Percentiles rank a stretch among this genome's conserved stretches.
These are phyloP conservation scores for Gnomoniopsis sp. DNA, from an alignment of 2,329 filamentous ascomycete species.

Conservation along the genomic window DNA sequence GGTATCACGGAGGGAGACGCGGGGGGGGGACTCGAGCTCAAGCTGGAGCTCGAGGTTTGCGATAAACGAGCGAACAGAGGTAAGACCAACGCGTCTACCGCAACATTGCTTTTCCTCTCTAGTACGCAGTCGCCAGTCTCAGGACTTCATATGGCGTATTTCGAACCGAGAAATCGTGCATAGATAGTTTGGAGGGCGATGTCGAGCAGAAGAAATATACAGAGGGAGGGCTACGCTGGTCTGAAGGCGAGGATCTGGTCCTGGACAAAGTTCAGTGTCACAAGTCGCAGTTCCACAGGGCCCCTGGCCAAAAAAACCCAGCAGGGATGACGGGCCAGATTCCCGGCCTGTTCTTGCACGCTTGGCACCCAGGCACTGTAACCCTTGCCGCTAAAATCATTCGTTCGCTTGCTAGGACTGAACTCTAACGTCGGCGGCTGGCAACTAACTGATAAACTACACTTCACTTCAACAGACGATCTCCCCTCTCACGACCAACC, in stretches of 20 bases:
- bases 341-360: background rate
- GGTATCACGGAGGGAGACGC: no score
- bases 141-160: conserved; percentile 1
- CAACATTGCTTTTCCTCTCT: conserved; percentile 17
- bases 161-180: background rate
- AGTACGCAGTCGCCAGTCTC: background rate
- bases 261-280: conserved; percentile 1
- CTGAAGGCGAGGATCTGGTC: conserved; percentile 12
- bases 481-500: background rate
- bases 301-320: background rate
- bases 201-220: conserved; percentile 3
- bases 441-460: conserved; percentile 2
- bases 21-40: no score
- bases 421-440: no score
- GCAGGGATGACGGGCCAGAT: background rate
- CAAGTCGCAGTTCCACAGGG: background rate
- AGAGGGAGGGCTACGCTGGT: background rate
- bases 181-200: background rate
- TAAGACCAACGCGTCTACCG: conserved; percentile 10
- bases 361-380: background rate
- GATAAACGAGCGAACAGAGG: conserved; percentile 19
- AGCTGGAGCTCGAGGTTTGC: conserved; percentile 3
- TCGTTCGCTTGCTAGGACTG: no score
- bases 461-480: background rate
- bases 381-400: no score